Conservation (phyloP, 2,329 filamentous ascomycete genomes). For the Alternaria sp. region DNA sequence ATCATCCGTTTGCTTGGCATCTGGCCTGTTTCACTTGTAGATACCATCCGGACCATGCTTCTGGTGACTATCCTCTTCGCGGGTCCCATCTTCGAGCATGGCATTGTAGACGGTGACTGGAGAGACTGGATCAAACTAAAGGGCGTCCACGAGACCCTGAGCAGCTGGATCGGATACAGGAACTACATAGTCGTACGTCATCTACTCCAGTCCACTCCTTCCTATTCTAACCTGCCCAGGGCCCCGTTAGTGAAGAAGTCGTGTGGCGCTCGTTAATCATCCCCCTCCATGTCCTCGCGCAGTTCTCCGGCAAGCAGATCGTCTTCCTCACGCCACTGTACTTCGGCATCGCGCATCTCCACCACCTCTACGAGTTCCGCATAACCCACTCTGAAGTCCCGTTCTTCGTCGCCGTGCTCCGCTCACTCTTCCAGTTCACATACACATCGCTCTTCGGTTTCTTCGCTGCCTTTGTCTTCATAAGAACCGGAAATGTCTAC, state of each 20-base stretch:
- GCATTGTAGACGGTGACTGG: slow-evolving; percentile 75
- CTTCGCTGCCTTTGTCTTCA: slow-evolving; percentile 86
- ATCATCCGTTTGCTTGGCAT: slow-evolving; percentile 76
- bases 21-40: slow-evolving; percentile 74
- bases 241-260: slow-evolving; percentile 89
- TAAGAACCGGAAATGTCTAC: slow-evolving; percentile 82
- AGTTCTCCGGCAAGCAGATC: slow-evolving; percentile 59
- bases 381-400: slow-evolving; percentile 77
- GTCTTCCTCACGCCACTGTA: slow-evolving; percentile 85
- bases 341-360: slow-evolving; percentile 91
- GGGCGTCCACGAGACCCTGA: slow-evolving; percentile 63
- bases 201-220: background rate
- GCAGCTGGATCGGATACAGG: slow-evolving; percentile 81
- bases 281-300: slow-evolving; percentile 77
- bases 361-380: slow-evolving; percentile 95
- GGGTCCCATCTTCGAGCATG: slow-evolving; percentile 81
- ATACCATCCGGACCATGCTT: slow-evolving; percentile 68
- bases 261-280: slow-evolving; percentile 90
- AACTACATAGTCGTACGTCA: slow-evolving; percentile 81
- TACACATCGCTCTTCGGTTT: slow-evolving; percentile 95
- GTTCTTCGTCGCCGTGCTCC: slow-evolving; percentile 66
- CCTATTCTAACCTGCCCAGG: slow-evolving; percentile 46
- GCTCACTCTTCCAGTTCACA: slow-evolving; percentile 80
- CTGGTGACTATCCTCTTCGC: slow-evolving; percentile 81
- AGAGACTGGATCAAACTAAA: slow-evolving; percentile 65